Conservation (phyloP, 139 green algal genomes). For the Nannochloris sp. region DNA sequence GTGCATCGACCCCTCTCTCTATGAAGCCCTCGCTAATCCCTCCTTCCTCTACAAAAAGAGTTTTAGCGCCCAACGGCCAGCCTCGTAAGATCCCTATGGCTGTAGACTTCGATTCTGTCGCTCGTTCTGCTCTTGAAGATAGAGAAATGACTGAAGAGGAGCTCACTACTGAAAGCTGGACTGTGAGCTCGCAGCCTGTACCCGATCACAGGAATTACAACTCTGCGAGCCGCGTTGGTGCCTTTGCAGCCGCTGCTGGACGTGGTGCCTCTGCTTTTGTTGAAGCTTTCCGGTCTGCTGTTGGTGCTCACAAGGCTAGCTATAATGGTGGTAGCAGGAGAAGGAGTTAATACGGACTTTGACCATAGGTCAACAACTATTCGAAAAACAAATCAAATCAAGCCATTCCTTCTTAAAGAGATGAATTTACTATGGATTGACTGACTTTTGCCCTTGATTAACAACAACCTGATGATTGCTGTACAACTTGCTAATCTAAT, state of each 20-base stretch:
- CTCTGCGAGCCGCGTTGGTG: constrained; percentile 12
- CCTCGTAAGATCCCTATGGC: constrained; percentile 73
- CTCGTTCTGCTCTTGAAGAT: constrained; percentile 16
- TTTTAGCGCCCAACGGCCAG: constrained; percentile 79
- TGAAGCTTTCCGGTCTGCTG: constrained; percentile 30
- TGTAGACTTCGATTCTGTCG: constrained; percentile 29
- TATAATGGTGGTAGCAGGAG: constrained; percentile 5
- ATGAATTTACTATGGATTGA: neutral
- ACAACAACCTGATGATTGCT: neutral
- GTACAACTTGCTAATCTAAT: neutral
- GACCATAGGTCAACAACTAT: neutral
- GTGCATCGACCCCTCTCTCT: neutral
- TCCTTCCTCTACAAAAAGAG: constrained; percentile 35
- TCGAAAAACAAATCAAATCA: neutral
- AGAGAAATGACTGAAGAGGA: constrained; percentile 4
- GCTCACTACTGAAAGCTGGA: constrained; percentile 19
- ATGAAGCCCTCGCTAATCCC: constrained; percentile 4
- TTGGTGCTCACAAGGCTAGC: constrained; percentile 22
- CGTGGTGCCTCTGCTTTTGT: constrained; percentile 28
- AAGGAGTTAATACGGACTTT: neutral
- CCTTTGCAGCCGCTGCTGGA: constrained; percentile 22
- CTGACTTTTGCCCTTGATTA: neutral
- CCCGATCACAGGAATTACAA: constrained; percentile 2
- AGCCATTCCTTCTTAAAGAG: neutral
- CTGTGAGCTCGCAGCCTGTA: constrained; percentile 16